Evolutionary conservation across 768 basidiomycete species (phyloP).

Genomic region (Lactarius psammicola): DNA sequence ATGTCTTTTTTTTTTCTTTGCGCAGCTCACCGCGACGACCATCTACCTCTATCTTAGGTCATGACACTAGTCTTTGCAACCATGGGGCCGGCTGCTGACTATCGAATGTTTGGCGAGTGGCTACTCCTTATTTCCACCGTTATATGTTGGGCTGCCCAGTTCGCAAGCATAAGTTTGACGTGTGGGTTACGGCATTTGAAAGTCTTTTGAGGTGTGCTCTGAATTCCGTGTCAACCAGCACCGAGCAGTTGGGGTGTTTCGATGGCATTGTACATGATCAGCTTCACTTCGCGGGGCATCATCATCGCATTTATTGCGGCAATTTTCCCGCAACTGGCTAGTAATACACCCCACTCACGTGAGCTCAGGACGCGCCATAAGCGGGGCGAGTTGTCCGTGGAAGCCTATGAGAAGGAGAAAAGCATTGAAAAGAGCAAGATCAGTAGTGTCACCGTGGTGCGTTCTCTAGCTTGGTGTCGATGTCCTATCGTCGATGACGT

Average conservation of each 20-base stretch:
- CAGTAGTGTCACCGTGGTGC: conserved; percentile 78
- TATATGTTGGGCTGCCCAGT: conserved; percentile 79
- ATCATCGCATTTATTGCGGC: conserved; percentile 81
- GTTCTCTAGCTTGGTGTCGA: conserved; percentile 22
- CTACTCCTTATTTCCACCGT: conserved; percentile 63
- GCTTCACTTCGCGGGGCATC: conserved; percentile 76
- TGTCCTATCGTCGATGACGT: not conserved
- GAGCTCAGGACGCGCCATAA: conserved; percentile 54
- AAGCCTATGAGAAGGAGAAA: conserved; percentile 71
- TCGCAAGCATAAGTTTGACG: conserved; percentile 71
- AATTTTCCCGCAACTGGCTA: conserved; percentile 74
- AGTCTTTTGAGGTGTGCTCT: not conserved
- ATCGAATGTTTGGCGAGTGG: conserved; percentile 77
- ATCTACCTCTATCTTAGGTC: conserved; percentile 39
- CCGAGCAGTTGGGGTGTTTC: conserved; percentile 70
- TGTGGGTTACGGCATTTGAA: conserved; percentile 40
- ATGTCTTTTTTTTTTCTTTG: conserved; percentile 32
- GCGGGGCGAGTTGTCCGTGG: conserved; percentile 53
- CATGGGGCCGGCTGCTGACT: conserved; percentile 64
- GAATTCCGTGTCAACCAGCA: conserved; percentile 36
- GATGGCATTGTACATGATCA: conserved; percentile 77
- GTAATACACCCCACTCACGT: conserved; percentile 68
- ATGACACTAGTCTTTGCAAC: conserved; percentile 82
- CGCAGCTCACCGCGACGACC: no score
- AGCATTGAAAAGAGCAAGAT: conserved; percentile 82